These are phyloP conservation scores for Angomonas deanei DNA, from an alignment of 208 protist genomes.

Conservation along the genomic window DNA sequence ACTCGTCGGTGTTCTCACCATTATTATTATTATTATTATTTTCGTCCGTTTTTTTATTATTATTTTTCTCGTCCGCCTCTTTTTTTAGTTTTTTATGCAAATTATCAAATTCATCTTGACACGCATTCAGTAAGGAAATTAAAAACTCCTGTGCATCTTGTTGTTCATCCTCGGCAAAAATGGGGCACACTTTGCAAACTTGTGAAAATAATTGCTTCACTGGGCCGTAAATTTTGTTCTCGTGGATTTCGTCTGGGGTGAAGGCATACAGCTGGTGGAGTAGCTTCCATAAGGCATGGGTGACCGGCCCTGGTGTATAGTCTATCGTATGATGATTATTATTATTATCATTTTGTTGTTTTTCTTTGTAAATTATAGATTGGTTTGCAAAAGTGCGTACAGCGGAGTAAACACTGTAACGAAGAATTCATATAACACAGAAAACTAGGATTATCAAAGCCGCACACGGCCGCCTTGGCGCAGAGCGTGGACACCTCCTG, in stretches of 20 bases:
- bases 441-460: slow-evolving; percentile 88
- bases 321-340: neutral
- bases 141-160: slow-evolving; percentile 90
- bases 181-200: slow-evolving; percentile 34
- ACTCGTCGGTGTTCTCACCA: slow-evolving; percentile 33
- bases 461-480: slow-evolving; percentile 45
- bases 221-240: slow-evolving; percentile 34
- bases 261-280: slow-evolving; percentile 41
- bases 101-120: slow-evolving; percentile 78
- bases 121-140: slow-evolving; percentile 74
- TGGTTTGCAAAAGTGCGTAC: slow-evolving; percentile 42
- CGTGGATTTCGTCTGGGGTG: slow-evolving; percentile 48
- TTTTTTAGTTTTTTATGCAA: neutral
- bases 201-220: slow-evolving; percentile 33
- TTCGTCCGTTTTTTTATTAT: slow-evolving; percentile 37
- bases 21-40: neutral
- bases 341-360: neutral
- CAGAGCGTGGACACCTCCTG: slow-evolving; percentile 10
- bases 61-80: slow-evolving; percentile 25
- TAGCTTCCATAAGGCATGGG: slow-evolving; percentile 28
- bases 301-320: slow-evolving; percentile 43
- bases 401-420: slow-evolving; percentile 91
- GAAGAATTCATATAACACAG: slow-evolving; percentile 97
- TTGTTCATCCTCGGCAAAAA: slow-evolving; percentile 78
- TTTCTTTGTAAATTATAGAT: slow-evolving; percentile 21